A percentile compares a stretch with the other conserved stretches of the same genome.
phyloP scores from a whole-genome alignment of 129 eudicot species.

The Scalesia atractyloides region DNA sequence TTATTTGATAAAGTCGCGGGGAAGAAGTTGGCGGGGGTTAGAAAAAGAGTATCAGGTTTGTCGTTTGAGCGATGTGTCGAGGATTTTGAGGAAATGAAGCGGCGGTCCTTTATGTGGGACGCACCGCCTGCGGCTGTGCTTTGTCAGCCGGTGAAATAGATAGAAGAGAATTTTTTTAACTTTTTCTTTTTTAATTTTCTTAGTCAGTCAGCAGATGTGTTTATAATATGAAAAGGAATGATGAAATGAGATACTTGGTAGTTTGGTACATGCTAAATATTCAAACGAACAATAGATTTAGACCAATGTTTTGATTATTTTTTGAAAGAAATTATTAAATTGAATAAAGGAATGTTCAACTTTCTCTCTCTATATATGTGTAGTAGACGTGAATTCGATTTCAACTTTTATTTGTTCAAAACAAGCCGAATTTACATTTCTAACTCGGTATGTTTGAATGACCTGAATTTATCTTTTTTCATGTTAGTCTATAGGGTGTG shows the following conservation, averaged over 20 bases:
- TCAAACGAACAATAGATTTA: not conserved
- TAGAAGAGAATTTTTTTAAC: not conserved
- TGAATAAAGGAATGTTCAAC: no score
- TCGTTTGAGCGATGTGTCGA: slow-evolving; percentile 49
- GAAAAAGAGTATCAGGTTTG: slow-evolving; percentile 44
- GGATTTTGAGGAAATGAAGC: slow-evolving; percentile 59
- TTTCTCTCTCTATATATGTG: no score
- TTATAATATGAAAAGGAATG: not conserved
- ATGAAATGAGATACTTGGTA: not conserved
- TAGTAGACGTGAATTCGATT: no score
- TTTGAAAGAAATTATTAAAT: not conserved
- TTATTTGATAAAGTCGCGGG: slow-evolving; percentile 63
- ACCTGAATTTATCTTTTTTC: not conserved
- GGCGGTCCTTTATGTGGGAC: slow-evolving; percentile 56
- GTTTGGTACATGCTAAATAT: not conserved
- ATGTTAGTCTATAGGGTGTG: no score
- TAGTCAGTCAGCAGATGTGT: not conserved
- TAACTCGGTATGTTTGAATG: no score
- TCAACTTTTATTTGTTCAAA: no score
- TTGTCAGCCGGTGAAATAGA: slow-evolving; percentile 33
- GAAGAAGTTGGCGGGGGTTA: slow-evolving; percentile 40
- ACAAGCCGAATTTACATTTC: no score
- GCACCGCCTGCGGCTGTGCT: slow-evolving; percentile 50
- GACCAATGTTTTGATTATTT: not conserved
- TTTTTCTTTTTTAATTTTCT: not conserved